Percentiles rank a stretch among this genome's conserved stretches.
phyloP scores from a whole-genome alignment of 2,329 filamentous ascomycete species.

The Madurella fahalii region DNA sequence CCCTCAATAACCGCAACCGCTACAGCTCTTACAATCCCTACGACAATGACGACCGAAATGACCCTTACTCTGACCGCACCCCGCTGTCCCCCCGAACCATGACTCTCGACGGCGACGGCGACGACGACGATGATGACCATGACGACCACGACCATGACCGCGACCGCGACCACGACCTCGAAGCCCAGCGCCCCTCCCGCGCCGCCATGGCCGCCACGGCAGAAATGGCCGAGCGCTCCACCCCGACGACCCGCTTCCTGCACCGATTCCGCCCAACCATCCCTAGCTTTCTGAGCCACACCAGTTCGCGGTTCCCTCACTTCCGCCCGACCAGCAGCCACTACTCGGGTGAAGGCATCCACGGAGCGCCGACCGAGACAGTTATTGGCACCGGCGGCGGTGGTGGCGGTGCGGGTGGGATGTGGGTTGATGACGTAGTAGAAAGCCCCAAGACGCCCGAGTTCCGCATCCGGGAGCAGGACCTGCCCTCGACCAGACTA shows the following conservation, averaged over 20 bases:
- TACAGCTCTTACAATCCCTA: slow-evolving; percentile 2
- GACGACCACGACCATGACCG: too few relatives aligned
- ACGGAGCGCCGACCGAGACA: slow-evolving; percentile 19
- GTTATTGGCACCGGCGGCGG: slow-evolving; percentile 13
- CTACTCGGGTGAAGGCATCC: slow-evolving; percentile 25
- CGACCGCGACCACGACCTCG: too few relatives aligned
- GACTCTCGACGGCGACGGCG: too few relatives aligned
- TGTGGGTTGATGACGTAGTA: slow-evolving; percentile 23
- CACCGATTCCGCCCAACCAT: slow-evolving; percentile 30
- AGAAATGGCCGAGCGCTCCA: slow-evolving; percentile 30
- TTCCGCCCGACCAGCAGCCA: slow-evolving; percentile 28
- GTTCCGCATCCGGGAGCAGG: slow-evolving; percentile 36
- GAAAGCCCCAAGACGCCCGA: slow-evolving; percentile 48
- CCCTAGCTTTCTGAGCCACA: slow-evolving; percentile 28
- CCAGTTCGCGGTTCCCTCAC: slow-evolving; percentile 4
- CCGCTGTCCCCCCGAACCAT: slow-evolving; percentile 21
- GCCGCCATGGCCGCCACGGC: neutral
- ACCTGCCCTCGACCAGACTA: slow-evolving; percentile 39
- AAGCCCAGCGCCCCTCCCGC: slow-evolving; percentile 19
- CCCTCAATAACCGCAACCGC: neutral
- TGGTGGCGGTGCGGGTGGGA: neutral
- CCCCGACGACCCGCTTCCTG: slow-evolving; percentile 24
- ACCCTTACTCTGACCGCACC: slow-evolving; percentile 18
- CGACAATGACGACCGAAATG: slow-evolving; percentile 4
- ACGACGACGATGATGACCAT: too few relatives aligned